Conservation (phyloP, 805 yeast genomes). For the Helenozyma rhizophorensis region DNA sequence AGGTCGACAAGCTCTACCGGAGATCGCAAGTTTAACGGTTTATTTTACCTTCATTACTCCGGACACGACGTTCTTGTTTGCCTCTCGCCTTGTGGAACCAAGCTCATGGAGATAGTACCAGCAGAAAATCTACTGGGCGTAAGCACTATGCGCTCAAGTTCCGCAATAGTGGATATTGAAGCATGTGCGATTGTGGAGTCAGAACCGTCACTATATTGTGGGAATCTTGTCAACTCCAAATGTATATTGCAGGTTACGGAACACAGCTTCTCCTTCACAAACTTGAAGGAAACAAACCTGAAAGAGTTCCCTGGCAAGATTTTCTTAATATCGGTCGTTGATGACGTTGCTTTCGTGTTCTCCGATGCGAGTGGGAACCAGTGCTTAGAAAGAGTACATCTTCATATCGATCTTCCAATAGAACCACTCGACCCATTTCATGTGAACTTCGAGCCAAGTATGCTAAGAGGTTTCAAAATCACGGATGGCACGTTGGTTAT, state of each 20-base stretch:
- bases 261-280: conserved; percentile 16
- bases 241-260: conserved; percentile 26
- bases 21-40: too few species aligned
- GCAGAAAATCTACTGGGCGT: too few species aligned
- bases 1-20: too few species aligned
- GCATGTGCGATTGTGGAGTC: conserved; percentile 12
- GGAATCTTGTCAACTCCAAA: conserved; percentile 9
- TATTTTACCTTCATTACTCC: too few species aligned
- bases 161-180: conserved; percentile 27
- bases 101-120: conserved; percentile 33
- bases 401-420: too few species aligned
- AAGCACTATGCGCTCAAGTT: too few species aligned
- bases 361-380: not conserved
- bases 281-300: conserved; percentile 12
- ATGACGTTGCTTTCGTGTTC: conserved; percentile 1
- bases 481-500: not conserved
- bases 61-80: conserved; percentile 28
- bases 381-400: conserved; percentile 3
- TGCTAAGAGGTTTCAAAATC: conserved; percentile 1
- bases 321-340: conserved; percentile 6
- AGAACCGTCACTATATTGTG: conserved; percentile 15
- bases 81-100: conserved; percentile 35
- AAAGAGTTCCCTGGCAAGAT: not conserved
- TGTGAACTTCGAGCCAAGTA: too few species aligned
- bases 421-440: too few species aligned